phyloP scores from a whole-genome alignment of 805 yeast species.

The Yamadazyma laniorum region DNA sequence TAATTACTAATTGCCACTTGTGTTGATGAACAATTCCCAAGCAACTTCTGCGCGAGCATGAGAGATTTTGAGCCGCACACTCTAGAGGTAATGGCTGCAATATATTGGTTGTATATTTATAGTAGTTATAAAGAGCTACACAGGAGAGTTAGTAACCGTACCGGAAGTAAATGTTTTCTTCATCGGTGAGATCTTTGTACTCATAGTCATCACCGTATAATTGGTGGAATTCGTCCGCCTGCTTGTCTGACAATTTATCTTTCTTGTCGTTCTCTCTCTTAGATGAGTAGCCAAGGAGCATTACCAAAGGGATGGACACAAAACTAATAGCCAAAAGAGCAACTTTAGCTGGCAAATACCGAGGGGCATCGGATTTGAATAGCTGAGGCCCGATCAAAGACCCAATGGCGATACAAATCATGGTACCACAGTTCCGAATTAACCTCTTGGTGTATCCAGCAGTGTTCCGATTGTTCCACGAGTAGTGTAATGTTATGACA shows the following conservation, averaged over 20 bases:
- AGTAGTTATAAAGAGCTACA: no score
- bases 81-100: neutral
- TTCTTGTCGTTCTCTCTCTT: conserved; percentile 51
- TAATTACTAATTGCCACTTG: conserved; percentile 9
- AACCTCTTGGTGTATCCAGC: conserved; percentile 77
- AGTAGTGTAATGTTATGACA: conserved; percentile 55
- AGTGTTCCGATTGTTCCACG: conserved; percentile 63
- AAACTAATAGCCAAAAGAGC: conserved; percentile 52
- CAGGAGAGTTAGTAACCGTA: conserved; percentile 41
- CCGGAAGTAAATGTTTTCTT: conserved; percentile 56
- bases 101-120: no score
- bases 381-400: conserved; percentile 68
- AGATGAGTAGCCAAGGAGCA: conserved; percentile 42
- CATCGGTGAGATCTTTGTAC: conserved; percentile 59
- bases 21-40: neutral
- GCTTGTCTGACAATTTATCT: conserved; percentile 28
- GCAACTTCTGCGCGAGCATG: conserved; percentile 1
- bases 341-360: conserved; percentile 58
- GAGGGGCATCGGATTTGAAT: conserved; percentile 53
- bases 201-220: conserved; percentile 35
- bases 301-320: conserved; percentile 43
- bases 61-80: neutral
- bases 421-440: conserved; percentile 53
- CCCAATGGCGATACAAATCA: conserved; percentile 67
- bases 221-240: conserved; percentile 17